Evolutionary conservation across 768 basidiomycete species (phyloP).

Genomic region (Goffeauzyma gilvescens): DNA sequence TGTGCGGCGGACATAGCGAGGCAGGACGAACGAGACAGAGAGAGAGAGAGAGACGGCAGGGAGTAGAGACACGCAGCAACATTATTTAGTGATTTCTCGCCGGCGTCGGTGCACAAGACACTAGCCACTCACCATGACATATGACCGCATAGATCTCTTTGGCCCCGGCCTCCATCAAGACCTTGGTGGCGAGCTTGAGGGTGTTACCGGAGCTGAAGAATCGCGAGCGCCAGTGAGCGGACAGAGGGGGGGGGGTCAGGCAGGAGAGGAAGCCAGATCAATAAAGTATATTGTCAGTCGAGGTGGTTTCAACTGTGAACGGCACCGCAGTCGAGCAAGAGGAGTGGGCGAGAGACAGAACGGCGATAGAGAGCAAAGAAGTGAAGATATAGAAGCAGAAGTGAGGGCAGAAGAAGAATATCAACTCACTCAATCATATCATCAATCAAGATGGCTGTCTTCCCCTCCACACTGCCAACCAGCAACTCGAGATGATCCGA

Average conservation of each 20-base stretch:
- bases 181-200: conserved; percentile 70
- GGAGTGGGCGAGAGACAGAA: too few relatives aligned
- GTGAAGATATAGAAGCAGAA: too few relatives aligned
- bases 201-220: conserved; percentile 44
- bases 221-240: neutral
- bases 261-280: neutral
- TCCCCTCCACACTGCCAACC: conserved; percentile 73
- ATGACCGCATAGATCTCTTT: conserved; percentile 73
- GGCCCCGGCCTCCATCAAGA: conserved; percentile 76
- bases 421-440: conserved; percentile 73
- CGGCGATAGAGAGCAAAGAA: too few relatives aligned
- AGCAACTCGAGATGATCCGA: conserved; percentile 37
- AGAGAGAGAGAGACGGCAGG: too few relatives aligned
- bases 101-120: too few relatives aligned
- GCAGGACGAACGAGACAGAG: too few relatives aligned
- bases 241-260: too few relatives aligned
- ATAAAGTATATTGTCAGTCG: too few relatives aligned
- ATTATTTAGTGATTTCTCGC: neutral
- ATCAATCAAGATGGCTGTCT: conserved; percentile 79
- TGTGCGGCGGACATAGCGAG: too few relatives aligned
- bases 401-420: too few relatives aligned
- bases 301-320: too few relatives aligned
- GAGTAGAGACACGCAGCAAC: neutral
- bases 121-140: conserved; percentile 43
- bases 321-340: too few relatives aligned